These are phyloP conservation scores for Datisca glomerata DNA, from an alignment of 306 rosid genomes.

Conservation along the genomic window DNA sequence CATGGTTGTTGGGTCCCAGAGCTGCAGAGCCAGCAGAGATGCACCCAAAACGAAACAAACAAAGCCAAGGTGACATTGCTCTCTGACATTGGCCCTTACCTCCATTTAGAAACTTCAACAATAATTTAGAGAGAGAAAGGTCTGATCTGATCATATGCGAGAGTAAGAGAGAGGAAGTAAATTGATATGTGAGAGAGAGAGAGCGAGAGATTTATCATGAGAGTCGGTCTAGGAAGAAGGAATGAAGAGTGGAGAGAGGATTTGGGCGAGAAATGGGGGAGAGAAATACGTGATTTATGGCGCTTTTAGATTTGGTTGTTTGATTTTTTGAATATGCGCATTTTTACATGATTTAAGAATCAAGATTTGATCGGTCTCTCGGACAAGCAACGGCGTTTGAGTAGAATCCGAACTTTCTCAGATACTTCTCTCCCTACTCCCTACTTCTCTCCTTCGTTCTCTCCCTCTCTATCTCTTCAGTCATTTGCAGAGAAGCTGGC, in stretches of 20 bases:
- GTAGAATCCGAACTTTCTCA: conserved; percentile 35
- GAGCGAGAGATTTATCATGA: conserved; percentile 18
- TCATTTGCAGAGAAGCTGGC: conserved; percentile 22
- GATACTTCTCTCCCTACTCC: conserved; percentile 9
- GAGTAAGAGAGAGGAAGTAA: too few relatives aligned
- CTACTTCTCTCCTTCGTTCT: not conserved
- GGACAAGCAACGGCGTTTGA: conserved; percentile 38
- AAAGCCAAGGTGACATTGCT: conserved; percentile 21
- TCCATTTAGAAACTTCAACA: conserved; percentile 15
- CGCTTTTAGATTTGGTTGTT: conserved; percentile 46
- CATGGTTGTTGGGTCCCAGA: too few relatives aligned
- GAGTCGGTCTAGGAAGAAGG: conserved; percentile 46
- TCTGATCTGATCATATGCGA: too few relatives aligned
- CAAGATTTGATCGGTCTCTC: too few relatives aligned
- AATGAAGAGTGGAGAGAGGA: conserved; percentile 52
- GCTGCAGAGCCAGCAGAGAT: too few relatives aligned
- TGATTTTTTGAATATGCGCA: conserved; percentile 6
- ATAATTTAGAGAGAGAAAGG: conserved; percentile 29
- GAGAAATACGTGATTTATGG: conserved; percentile 15
- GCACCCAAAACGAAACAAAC: conserved; percentile 22
- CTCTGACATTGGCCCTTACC: conserved; percentile 15
- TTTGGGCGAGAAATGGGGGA: conserved; percentile 33
- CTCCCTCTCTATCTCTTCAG: conserved; percentile 2
- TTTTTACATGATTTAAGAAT: too few relatives aligned
- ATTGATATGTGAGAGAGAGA: conserved; percentile 5